A percentile compares a stretch with the other conserved stretches of the same genome.
Conservation (phyloP, 805 yeast genomes). For the Clavispora carvajalis region DNA sequence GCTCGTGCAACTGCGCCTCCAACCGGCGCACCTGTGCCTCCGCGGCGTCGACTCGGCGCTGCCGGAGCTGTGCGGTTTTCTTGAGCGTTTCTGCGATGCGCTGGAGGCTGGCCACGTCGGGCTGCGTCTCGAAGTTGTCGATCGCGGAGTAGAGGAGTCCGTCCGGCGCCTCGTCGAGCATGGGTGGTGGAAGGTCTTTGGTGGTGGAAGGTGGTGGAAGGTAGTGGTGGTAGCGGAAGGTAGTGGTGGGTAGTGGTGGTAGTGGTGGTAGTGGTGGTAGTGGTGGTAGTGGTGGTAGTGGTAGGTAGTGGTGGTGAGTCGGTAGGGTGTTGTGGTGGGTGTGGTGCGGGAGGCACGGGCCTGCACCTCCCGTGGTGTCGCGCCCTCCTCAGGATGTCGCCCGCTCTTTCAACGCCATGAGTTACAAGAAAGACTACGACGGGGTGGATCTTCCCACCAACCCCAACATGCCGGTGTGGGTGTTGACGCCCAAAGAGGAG, state of each 20-base stretch:
- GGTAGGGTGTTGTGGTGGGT: neutral
- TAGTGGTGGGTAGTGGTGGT: neutral
- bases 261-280: too few relatives aligned
- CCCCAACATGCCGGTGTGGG: conserved; percentile 64
- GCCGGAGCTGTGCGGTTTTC: conserved; percentile 24
- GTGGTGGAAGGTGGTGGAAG: too few relatives aligned
- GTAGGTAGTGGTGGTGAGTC: too few relatives aligned
- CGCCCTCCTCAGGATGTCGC: too few relatives aligned
- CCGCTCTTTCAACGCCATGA: too few relatives aligned
- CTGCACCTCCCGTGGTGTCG: too few relatives aligned
- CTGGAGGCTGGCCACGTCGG: conserved; percentile 43
- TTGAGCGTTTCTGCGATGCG: conserved; percentile 36
- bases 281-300: too few relatives aligned
- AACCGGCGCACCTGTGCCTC: conserved; percentile 9
- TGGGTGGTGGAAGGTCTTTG: too few relatives aligned
- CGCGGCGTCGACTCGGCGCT: conserved; percentile 16
- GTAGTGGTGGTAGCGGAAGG: neutral
- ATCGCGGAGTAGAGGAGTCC: conserved; percentile 36
- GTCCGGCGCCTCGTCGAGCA: conserved; percentile 31
- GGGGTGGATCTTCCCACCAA: conserved; percentile 36
- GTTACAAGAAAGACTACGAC: conserved; percentile 31
- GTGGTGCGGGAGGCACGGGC: neutral
- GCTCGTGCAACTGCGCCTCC: conserved; percentile 9
- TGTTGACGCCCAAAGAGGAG: conserved; percentile 72
- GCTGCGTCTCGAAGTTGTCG: conserved; percentile 47